phyloP scores from a whole-genome alignment of 345 rosid genomes.

The Salix caprea region DNA sequence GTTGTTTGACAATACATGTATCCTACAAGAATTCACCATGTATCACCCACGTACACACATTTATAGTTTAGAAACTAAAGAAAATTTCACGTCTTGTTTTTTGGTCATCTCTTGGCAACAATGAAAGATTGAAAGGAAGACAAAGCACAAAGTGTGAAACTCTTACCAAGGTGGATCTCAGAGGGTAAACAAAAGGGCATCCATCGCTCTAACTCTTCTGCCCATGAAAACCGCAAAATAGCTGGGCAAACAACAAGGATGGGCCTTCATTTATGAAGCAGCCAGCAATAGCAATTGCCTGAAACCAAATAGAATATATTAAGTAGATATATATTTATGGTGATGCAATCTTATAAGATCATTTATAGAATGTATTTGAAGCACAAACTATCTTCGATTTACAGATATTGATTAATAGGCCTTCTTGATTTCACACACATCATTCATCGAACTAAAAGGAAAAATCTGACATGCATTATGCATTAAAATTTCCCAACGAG shows the following conservation, averaged over 20 bases:
- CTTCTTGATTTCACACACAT: neutral
- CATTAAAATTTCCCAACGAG: neutral
- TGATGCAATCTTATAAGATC: slow-evolving; percentile 7
- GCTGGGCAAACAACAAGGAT: slow-evolving; percentile 95
- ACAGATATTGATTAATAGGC: neutral
- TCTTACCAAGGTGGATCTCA: slow-evolving; percentile 82
- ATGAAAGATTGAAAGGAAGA: neutral
- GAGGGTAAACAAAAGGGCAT: slow-evolving; percentile 81
- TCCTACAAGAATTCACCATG: no score
- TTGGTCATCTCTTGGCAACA: neutral
- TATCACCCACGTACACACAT: no score
- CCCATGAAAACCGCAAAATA: slow-evolving; percentile 83
- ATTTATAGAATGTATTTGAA: slow-evolving; percentile 2
- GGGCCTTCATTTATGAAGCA: slow-evolving; percentile 75
- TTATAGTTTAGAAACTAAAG: neutral
- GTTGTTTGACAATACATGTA: no score
- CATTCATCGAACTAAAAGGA: neutral
- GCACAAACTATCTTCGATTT: neutral
- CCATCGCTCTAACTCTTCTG: slow-evolving; percentile 96
- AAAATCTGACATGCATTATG: no score
- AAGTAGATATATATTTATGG: neutral
- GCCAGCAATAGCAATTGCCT: slow-evolving; percentile 94
- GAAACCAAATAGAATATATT: slow-evolving; percentile 21
- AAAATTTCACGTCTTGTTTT: neutral
- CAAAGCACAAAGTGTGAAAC: neutral